Base-by-base conservation (phyloP, 371 early-diverging fungal species). In the Cokeromyces recurvatus region DNA sequence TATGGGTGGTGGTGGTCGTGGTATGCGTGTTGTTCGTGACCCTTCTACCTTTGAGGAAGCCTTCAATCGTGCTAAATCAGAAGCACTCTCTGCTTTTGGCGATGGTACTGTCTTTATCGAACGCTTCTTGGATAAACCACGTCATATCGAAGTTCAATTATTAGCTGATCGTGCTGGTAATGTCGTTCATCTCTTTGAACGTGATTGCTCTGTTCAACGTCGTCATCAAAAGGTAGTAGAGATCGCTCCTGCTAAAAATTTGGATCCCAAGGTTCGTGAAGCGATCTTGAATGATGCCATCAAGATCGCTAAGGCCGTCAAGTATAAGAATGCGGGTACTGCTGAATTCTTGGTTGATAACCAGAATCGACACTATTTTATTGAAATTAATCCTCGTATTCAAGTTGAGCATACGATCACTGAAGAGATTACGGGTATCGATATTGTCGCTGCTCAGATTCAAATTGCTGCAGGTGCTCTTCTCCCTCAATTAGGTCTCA, bases 201-300 rank as follows among this genome's bases (percentile, higher is more conserved):
- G 99, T 57, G 99, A 99, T 75, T 99, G 99, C 68, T 94, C 96
- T 1, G 90, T 97, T 25, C 98, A 99, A 77, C 84, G 99, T 55
- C 86, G 98, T 50, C 92, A 97, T 66, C 98, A 99, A 65, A 99
- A 99, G 72, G 91, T 98, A 0, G 88, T 98, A 24, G 98, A 98
- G 64, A 88, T 92, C 53, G 94, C 90, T 0, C 96, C 96, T 8
- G 87, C 92, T 17, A 78, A 86, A 41, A 74, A 82, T 47, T 59
- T 91, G n/a, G 77, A 79, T 11, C 66, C 48, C 35, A 64, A 68
- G 5, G 70, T 82, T n/a, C 81, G 95, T 53, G 79, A 91, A 48
- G 79, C 77, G 15, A 92, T 98, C 41, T 68, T 90, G 46, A 78
- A 77, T 22, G 92, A 94, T 71, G 97, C 98, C 10, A 80, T 94